These are phyloP conservation scores for Phytophthora syringae DNA, from an alignment of 352 stramenopile genomes.

Conservation along the genomic window DNA sequence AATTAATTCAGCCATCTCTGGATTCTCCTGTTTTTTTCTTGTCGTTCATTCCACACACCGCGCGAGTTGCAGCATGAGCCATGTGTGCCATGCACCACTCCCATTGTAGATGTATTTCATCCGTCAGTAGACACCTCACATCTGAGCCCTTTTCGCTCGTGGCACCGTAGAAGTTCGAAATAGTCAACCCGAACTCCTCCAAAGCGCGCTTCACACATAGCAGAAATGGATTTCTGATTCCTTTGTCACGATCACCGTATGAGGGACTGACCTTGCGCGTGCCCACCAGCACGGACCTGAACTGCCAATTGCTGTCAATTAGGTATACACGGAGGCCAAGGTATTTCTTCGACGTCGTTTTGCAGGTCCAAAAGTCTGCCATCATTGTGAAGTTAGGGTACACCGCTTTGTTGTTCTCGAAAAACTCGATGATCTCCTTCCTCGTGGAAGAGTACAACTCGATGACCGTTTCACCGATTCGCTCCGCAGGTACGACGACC, in stretches of 20 bases:
- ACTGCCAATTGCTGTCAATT: constrained; percentile 23
- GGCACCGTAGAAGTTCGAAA: not conserved
- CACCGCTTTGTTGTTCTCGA: constrained; percentile 3
- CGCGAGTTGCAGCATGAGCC: not conserved
- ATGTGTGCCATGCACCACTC: not conserved
- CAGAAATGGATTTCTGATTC: not conserved
- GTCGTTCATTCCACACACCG: not conserved
- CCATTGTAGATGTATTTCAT: not conserved
- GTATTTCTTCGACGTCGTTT: constrained; percentile 15
- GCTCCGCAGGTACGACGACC: constrained; percentile 2
- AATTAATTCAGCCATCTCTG: not conserved
- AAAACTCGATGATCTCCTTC: not conserved
- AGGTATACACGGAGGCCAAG: constrained; percentile 27
- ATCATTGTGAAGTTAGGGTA: constrained; percentile 24
- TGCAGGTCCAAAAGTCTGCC: constrained; percentile 23
- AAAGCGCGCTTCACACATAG: not conserved
- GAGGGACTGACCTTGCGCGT: too few relatives aligned
- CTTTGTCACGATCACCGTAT: not conserved
- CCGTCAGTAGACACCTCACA: not conserved
- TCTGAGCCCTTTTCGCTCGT: not conserved
- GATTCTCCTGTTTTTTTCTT: not conserved
- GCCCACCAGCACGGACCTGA: too few relatives aligned
- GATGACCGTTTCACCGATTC: constrained; percentile 1
- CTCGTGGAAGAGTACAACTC: constrained; percentile 8
- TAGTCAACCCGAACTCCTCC: not conserved